Evolutionary conservation across 495 filamentous ascomycete genomes (phyloP).

Genomic region (Xylaria curta): DNA sequence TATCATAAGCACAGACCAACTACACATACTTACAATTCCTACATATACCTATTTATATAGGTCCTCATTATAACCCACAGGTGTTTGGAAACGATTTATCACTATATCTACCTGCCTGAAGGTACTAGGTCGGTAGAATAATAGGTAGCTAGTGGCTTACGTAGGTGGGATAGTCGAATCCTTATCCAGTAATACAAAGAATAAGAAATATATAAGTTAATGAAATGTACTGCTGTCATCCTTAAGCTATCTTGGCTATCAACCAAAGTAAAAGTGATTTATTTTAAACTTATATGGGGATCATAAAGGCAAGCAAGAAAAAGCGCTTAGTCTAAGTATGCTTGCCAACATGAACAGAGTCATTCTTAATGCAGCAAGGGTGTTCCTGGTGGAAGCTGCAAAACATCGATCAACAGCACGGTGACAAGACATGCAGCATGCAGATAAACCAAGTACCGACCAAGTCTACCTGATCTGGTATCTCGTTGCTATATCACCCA

Average conservation of each 20-base stretch:
- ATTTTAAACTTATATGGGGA: no score
- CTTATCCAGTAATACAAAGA: no score
- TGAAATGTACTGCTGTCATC: no score
- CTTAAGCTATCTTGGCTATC: no score
- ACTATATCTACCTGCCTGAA: background rate
- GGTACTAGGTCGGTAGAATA: background rate
- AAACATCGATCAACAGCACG: constrained; percentile 22
- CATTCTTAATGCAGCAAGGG: constrained; percentile 12
- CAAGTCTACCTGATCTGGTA: background rate
- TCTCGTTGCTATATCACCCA: background rate
- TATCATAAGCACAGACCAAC: background rate
- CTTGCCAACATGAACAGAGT: no score
- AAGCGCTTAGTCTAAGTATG: no score
- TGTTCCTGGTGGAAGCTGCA: constrained; percentile 8
- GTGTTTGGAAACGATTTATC: background rate
- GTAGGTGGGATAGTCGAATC: no score
- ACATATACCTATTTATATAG: background rate
- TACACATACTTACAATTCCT: background rate
- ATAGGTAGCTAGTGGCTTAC: no score
- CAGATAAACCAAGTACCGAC: background rate
- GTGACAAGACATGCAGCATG: constrained; percentile 16
- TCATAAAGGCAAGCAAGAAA: no score
- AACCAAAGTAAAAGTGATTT: no score
- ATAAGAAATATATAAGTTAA: no score
- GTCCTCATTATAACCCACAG: background rate